A percentile compares a stretch with the other conserved stretches of the same genome.
These are phyloP conservation scores for Jackrogersella minutella DNA, from an alignment of 495 filamentous ascomycete species.

Conservation along the genomic window DNA sequence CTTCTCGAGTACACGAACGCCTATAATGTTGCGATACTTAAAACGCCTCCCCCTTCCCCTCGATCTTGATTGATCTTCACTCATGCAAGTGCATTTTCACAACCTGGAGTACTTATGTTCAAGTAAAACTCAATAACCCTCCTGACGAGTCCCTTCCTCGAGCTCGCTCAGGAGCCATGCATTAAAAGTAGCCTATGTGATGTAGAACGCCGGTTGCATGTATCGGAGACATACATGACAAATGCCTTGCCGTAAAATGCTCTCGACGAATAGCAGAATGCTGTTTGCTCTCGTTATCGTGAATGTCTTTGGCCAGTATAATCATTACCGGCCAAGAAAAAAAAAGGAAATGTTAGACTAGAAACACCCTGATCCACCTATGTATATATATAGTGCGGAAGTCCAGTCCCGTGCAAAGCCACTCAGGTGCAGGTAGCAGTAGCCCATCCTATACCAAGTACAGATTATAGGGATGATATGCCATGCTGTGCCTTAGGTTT, in stretches of 20 bases:
- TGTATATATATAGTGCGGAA: background rate
- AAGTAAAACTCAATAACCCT: background rate
- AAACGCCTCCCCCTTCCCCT: background rate
- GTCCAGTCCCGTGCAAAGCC: background rate
- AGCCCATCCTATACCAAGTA: background rate
- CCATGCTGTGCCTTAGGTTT: background rate
- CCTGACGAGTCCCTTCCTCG: background rate
- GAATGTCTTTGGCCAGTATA: background rate
- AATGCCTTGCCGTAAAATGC: background rate
- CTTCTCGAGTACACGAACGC: slow-evolving; percentile 17
- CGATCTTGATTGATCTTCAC: slow-evolving; percentile 2
- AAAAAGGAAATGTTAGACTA: background rate
- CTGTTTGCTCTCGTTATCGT: background rate
- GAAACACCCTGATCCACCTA: background rate
- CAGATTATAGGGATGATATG: background rate
- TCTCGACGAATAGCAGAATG: no score
- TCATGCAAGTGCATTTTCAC: slow-evolving; percentile 3
- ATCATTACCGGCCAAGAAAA: background rate
- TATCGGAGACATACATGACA: background rate
- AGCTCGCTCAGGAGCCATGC: background rate
- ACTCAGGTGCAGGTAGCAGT: background rate
- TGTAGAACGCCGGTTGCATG: background rate
- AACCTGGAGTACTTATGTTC: slow-evolving; percentile 6
- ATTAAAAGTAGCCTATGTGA: background rate
- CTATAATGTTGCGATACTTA: slow-evolving; percentile 28